phyloP scores from a whole-genome alignment of 2,329 filamentous ascomycete genomes.

The Aspergillus intermedius region DNA sequence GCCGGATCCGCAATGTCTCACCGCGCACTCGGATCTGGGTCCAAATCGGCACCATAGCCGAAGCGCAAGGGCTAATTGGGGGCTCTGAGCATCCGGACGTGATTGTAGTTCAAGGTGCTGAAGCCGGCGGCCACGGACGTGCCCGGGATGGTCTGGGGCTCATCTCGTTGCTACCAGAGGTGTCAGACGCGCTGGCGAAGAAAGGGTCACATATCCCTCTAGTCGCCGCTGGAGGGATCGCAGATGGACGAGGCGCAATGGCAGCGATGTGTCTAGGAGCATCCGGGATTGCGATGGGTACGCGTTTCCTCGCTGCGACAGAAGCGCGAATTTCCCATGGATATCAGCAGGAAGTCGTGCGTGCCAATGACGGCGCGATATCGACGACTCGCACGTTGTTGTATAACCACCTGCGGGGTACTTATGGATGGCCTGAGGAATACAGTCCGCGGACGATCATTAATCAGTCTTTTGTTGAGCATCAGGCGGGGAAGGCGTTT shows the following conservation, averaged over 20 bases:
- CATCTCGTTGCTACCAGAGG: conserved; percentile 47
- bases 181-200: conserved; percentile 36
- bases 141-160: conserved; percentile 41
- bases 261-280: conserved; percentile 49
- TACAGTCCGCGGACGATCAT: conserved; percentile 49
- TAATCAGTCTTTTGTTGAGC: conserved; percentile 10
- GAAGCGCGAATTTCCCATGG: conserved; percentile 48
- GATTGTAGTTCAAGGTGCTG: conserved; percentile 49
- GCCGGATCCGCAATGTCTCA: conserved; percentile 35
- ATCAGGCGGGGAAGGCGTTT: conserved; percentile 37
- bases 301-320: conserved; percentile 52
- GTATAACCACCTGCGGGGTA: conserved; percentile 52
- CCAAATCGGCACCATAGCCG: conserved; percentile 48
- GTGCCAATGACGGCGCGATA: conserved; percentile 48
- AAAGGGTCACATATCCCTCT: conserved; percentile 35
- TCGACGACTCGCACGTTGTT: conserved; percentile 47
- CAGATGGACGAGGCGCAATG: conserved; percentile 46
- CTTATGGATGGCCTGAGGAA: conserved; percentile 51
- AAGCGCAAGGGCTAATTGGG: conserved; percentile 40
- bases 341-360: conserved; percentile 47
- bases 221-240: conserved; percentile 49
- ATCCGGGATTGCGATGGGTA: conserved; percentile 55
- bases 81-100: conserved; percentile 42
- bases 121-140: conserved; percentile 52
- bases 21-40: conserved; percentile 48